Conservation (phyloP, 2,329 filamentous ascomycete species). For the Didymella lethalis region DNA sequence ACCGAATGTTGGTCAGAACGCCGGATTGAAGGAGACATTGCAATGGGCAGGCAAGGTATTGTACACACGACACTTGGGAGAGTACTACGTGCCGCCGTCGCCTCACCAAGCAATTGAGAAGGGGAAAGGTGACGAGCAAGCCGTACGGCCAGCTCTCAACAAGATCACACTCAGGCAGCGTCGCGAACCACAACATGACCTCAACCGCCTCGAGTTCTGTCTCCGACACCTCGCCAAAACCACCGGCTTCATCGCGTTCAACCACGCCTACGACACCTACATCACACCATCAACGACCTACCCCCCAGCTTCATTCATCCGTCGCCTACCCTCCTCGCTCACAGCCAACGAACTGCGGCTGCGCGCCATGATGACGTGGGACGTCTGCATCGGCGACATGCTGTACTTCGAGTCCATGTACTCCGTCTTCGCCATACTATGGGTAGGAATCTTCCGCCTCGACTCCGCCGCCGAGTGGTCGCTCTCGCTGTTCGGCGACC, state of each 20-base stretch:
- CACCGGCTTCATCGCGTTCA: background rate
- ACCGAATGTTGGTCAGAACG: background rate
- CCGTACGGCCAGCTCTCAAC: too few species aligned
- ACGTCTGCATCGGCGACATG: conserved; percentile 25
- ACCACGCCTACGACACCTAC: background rate
- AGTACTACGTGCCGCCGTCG: background rate
- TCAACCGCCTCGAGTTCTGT: background rate
- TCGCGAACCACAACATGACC: background rate
- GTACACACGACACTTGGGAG: background rate
- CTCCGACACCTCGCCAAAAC: background rate
- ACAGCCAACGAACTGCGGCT: background rate
- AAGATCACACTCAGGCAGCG: background rate
- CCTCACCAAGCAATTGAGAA: too few species aligned
- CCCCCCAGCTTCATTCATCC: conserved; percentile 11
- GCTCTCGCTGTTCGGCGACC: conserved; percentile 19
- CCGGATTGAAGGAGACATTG: background rate
- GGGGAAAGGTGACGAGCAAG: too few species aligned
- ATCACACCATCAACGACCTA: background rate
- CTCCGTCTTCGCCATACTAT: conserved; percentile 24
- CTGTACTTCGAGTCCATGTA: conserved; percentile 25
- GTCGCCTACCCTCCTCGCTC: conserved; percentile 6
- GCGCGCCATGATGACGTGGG: conserved; percentile 5
- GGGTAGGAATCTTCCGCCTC: conserved; percentile 16
- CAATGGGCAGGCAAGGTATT: conserved; percentile 1
- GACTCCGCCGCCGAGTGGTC: conserved; percentile 24